A percentile compares a stretch with the other conserved stretches of the same genome.
phyloP scores from a whole-genome alignment of 805 yeast genomes.

The Zygotorulaspora danielsina region DNA sequence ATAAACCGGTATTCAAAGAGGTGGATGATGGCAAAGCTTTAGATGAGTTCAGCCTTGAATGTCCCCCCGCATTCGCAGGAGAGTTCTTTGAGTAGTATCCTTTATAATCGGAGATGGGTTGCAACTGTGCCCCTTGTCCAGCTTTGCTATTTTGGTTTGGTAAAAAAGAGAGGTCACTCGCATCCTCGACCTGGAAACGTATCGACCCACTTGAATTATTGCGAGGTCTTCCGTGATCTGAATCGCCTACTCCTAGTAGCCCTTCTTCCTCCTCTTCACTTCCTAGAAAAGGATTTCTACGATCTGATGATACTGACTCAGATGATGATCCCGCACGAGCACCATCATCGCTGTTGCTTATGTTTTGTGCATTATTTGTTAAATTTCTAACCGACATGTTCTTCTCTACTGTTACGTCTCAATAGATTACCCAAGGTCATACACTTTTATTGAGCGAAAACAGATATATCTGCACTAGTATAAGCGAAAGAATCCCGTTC shows the following conservation, averaged over 20 bases:
- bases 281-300: constrained; percentile 17
- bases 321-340: constrained; percentile 2
- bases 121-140: constrained; percentile 3
- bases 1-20: constrained; percentile 15
- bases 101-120: constrained; percentile 27
- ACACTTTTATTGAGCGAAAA: background rate
- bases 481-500: constrained; percentile 3
- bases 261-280: constrained; percentile 17
- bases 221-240: background rate
- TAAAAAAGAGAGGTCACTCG: constrained; percentile 12
- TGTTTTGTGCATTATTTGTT: constrained; percentile 16
- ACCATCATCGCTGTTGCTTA: constrained; percentile 9
- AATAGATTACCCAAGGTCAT: constrained; percentile 1
- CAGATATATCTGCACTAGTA: background rate
- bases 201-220: constrained; percentile 14
- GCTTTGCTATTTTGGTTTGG: constrained; percentile 3
- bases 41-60: constrained; percentile 6
- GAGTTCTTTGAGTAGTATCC: constrained; percentile 32
- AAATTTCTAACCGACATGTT: constrained; percentile 25
- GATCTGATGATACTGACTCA: constrained; percentile 4
- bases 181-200: constrained; percentile 8
- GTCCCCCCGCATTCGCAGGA: constrained; percentile 6
- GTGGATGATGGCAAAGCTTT: constrained; percentile 17
- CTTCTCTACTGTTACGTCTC: background rate
- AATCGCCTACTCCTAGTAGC: constrained; percentile 1